Evolutionary conservation across 805 yeast species (phyloP).

Genomic region (Starmera dryadoides): DNA sequence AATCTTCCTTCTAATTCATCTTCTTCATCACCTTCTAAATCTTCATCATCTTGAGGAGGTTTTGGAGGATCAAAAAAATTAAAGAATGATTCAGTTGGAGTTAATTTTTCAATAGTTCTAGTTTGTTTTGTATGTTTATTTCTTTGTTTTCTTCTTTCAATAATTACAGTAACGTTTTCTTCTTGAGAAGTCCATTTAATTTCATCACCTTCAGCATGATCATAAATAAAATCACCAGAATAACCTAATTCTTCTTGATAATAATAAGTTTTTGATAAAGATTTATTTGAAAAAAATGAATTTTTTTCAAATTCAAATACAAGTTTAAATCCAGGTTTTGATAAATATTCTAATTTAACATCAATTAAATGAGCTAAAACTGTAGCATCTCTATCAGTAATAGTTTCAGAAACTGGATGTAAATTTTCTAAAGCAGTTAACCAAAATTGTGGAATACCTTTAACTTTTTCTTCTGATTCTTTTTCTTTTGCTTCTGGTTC

Average conservation of each 20-base stretch:
- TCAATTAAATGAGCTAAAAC: constrained; percentile 64
- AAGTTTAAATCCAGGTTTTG: constrained; percentile 82
- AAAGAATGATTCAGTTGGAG: constrained; percentile 94
- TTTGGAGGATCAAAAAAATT: constrained; percentile 92
- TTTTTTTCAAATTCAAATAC: constrained; percentile 74
- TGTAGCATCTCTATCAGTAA: constrained; percentile 85
- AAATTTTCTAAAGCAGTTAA: constrained; percentile 89
- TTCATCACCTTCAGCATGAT: constrained; percentile 88
- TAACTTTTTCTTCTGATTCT: constrained; percentile 35
- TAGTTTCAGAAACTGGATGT: constrained; percentile 70
- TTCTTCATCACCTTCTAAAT: constrained; percentile 53
- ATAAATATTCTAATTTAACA: constrained; percentile 71
- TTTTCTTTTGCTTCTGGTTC: constrained; percentile 36
- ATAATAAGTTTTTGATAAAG: constrained; percentile 78
- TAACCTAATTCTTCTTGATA: constrained; percentile 92
- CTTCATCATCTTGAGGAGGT: constrained; percentile 54
- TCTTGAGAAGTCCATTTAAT: constrained; percentile 81
- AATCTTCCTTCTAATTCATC: constrained; percentile 76
- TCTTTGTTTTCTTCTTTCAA: constrained; percentile 95
- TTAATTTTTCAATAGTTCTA: constrained; percentile 87
- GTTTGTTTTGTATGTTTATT: constrained; percentile 95
- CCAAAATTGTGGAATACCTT: constrained; percentile 95
- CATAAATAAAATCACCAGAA: constrained; percentile 94
- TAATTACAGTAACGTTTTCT: constrained; percentile 72
- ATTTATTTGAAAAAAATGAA: constrained; percentile 67